Evolutionary conservation across 2,329 filamentous ascomycete species (phyloP).

Genomic region (Colletotrichum magnum): DNA sequence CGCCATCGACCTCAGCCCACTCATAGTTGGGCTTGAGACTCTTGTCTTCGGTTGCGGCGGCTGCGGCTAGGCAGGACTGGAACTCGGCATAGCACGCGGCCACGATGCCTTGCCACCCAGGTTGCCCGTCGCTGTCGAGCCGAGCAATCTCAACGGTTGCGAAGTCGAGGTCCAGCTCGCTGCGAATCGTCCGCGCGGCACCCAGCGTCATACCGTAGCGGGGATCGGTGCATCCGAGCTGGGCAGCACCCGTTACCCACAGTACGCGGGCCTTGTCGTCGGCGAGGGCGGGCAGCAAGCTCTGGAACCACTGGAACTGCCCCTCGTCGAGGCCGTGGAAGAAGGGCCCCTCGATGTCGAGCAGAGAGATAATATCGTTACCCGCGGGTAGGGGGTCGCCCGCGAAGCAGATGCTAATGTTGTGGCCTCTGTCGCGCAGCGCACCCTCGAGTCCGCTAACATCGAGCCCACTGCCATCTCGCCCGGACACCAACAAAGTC

Average conservation of each 20-base stretch:
- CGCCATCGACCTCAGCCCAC: no score
- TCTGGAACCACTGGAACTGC: conserved; percentile 1
- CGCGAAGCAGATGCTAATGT: background rate
- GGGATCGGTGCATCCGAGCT: background rate
- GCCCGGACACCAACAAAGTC: no score
- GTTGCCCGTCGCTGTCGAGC: background rate
- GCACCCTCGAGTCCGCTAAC: background rate
- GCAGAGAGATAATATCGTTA: conserved; percentile 21
- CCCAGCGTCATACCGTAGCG: conserved; percentile 47
- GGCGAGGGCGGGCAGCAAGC: background rate
- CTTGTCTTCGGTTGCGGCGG: no score
- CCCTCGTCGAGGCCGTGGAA: conserved; percentile 15
- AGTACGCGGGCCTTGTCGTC: conserved; percentile 24
- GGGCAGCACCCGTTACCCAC: conserved; percentile 49
- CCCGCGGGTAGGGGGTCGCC: background rate
- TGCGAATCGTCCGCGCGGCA: conserved; percentile 46
- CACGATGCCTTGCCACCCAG: no score
- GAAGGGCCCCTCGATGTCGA: conserved; percentile 20
- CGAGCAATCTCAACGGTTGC: conserved; percentile 41
- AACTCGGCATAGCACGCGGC: no score
- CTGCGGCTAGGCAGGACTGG: no score
- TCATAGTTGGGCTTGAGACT: no score
- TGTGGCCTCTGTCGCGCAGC: conserved; percentile 4
- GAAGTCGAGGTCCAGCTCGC: conserved; percentile 46
- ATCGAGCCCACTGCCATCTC: background rate